These are phyloP conservation scores for Podospora fimiseda DNA, from an alignment of 495 filamentous ascomycete genomes.

Conservation along the genomic window DNA sequence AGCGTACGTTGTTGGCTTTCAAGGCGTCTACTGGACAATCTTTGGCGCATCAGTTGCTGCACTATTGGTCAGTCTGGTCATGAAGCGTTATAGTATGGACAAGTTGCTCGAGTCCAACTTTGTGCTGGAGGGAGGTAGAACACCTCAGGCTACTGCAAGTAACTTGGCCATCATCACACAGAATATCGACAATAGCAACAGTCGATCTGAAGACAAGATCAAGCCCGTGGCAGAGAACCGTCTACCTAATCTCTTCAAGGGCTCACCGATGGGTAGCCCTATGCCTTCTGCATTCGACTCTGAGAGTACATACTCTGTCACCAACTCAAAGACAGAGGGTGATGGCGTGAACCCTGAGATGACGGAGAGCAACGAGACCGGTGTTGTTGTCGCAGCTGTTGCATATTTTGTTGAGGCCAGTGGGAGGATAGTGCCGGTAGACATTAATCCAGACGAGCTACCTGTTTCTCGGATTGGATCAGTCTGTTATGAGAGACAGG, in stretches of 20 bases:
- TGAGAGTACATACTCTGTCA: not conserved
- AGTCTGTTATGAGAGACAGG: not conserved
- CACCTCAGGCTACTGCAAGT: not conserved
- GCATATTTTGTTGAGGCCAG: slow-evolving; percentile 18
- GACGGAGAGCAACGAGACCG: not conserved
- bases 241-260: not conserved
- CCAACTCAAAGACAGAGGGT: not conserved
- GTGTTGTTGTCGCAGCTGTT: not conserved
- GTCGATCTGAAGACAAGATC: not conserved
- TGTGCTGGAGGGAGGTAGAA: slow-evolving; percentile 14
- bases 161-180: not conserved
- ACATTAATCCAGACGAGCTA: slow-evolving; percentile 4
- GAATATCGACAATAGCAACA: not conserved
- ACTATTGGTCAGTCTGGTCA: slow-evolving; percentile 17
- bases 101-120: slow-evolving; percentile 24
- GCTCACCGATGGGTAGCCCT: not conserved
- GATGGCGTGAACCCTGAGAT: not conserved
- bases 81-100: slow-evolving; percentile 24
- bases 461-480: not conserved
- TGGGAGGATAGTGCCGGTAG: slow-evolving; percentile 11
- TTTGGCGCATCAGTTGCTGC: slow-evolving; percentile 13
- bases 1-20: slow-evolving; percentile 24
- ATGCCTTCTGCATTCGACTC: slow-evolving; percentile 1
- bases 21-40: slow-evolving; percentile 24
- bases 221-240: not conserved